Evolutionary conservation across 78 protist genomes (phyloP), one percentile per base, ranked within the genome.

Genomic region (Dictyostelium citrinum): DNA sequence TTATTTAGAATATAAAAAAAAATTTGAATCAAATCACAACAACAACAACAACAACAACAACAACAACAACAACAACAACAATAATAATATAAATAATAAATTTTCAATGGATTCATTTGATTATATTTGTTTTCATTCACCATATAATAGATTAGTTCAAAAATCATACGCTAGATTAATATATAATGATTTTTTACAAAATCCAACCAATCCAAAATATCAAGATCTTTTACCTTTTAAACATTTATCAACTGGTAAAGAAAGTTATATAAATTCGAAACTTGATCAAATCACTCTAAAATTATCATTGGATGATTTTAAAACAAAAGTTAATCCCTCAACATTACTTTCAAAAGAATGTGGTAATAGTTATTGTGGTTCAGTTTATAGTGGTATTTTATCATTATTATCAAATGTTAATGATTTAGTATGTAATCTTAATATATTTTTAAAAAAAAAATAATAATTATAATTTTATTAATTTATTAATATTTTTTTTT

Each of bases 301-400:
- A 8, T 27, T 97, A 10, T 77, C 58, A 16, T 35, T 84, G 81
- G 64, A 92, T 76, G 95, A 97, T 86, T 68, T 41, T 14, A 31
- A 97, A 64, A 24, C 95, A 7, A 61, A 97, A 37, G 93, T 88
- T 33, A 12, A 29, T 8, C 93, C 93, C 4, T 31, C 86, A 10
- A 68, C 88, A 11, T 9, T 79, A 3, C 22, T 98, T 4, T 64
- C 98, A n/a, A 95, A 90, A 82, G 83, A 96, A 58, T 61, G 90
- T 6, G 99, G 99, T 71, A 99, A 99, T 95, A 78, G 93, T 68
- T 99, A 99, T 96, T 90, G 97, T 29, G 99, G 97, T 31, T 97
- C 99, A n/a, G 72, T 98, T 24, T 99, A 97, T 90, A 77, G 85
- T 51, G 92, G 96, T 67, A 91, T 99, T 1, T 81, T 71, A 37